Percentiles rank a stretch among this genome's conserved stretches.
These are phyloP conservation scores for Panicum hallii DNA, from an alignment of 202 grass and related monocot species.

Conservation along the genomic window DNA sequence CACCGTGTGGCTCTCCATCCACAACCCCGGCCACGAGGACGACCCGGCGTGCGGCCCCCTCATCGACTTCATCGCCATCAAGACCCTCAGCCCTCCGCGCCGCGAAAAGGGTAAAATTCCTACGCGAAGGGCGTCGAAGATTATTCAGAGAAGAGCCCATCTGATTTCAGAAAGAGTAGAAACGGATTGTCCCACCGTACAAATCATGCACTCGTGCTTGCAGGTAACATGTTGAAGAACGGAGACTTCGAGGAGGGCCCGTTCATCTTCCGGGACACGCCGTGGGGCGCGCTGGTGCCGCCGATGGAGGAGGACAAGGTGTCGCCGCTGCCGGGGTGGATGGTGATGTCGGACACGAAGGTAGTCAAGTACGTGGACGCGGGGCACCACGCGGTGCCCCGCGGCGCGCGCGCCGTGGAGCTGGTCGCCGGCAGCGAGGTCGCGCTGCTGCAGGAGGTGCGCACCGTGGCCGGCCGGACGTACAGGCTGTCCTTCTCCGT, in stretches of 20 bases:
- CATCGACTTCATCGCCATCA: constrained; percentile 77
- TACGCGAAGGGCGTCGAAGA: background rate
- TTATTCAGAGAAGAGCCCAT: background rate
- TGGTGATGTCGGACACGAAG: constrained; percentile 70
- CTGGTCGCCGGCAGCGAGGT: constrained; percentile 72
- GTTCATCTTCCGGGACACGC: constrained; percentile 53
- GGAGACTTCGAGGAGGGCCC: constrained; percentile 86
- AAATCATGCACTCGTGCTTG: background rate
- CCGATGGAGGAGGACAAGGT: constrained; percentile 58
- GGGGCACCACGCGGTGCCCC: constrained; percentile 69
- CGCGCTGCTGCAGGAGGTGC: constrained; percentile 64
- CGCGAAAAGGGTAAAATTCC: constrained; percentile 35
- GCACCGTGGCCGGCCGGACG: constrained; percentile 45
- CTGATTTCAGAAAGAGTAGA: background rate
- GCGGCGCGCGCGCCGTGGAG: constrained; percentile 65
- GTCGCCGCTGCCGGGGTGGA: constrained; percentile 76
- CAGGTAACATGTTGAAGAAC: constrained; percentile 72
- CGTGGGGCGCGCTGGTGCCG: constrained; percentile 76
- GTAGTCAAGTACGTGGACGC: constrained; percentile 69
- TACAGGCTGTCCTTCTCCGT: constrained; percentile 75
- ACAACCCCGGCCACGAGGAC: constrained; percentile 75
- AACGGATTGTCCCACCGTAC: background rate
- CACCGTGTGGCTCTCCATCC: constrained; percentile 58
- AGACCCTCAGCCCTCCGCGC: constrained; percentile 37
- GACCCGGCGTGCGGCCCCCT: constrained; percentile 81